Base-by-base conservation (phyloP, 139 green algal species). In the Chloropicon primus region DNA sequence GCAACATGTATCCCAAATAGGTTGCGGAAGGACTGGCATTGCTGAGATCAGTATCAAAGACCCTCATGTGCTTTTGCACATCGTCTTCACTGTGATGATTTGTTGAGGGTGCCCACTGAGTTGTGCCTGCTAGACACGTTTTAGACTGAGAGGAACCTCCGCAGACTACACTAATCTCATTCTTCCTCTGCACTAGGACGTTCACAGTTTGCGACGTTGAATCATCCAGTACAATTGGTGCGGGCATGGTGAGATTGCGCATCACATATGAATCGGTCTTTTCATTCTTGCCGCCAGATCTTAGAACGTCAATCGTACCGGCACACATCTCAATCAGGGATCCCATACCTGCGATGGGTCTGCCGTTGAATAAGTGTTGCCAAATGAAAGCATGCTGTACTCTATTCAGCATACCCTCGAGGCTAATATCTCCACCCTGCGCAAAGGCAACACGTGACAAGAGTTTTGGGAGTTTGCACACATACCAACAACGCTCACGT, bases 311-410 rank as follows among this genome's bases (percentile, higher is more conserved):
- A 62, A 62, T 17, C 17, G 41, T 62, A 17, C 41, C 41, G 5
- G 41, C 41, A 62, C 41, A 62, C 41, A 62, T 62, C 41, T 62
- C 41, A 62, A 62, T 17, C 5, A 62, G 17, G 41, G 41, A 62
- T 62, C 41, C 41, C 5, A 62, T n/a, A 62, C 41, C 17, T 62
- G 41, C 41, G 41, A 62, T 62, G 41, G 41, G 41, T 62, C 75
- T 76, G 1, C 79, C 79, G 2, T 76, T 76, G 1, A 83, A 25
- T 21, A 83, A 53, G 0, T 26, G 21, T n/a, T 74, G 24, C 24
- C 23, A 53, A 22, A 78, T 72, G 27, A 83, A 74, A 10, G 22
- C 54, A 62, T 62, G 41, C 41, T 62, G 41, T 5, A 62, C 41
- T 62, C 41, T 62, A 17, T 62, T 5, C 5, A 62, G 41, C 41